Evolutionary conservation across 768 basidiomycete genomes (phyloP).

Genomic region (Phallus indusiatus): DNA sequence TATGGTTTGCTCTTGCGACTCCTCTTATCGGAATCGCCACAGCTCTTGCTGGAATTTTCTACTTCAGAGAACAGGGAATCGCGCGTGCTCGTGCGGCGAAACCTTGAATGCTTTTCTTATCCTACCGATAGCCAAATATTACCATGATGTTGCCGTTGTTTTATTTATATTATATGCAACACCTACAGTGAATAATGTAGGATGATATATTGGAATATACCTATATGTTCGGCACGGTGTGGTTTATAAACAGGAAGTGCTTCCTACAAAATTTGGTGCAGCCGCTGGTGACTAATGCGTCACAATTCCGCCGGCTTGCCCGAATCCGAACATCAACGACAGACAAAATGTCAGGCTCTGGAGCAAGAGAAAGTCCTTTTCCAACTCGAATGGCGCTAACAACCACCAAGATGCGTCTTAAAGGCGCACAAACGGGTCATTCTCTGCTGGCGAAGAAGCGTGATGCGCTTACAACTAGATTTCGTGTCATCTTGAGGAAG

Average conservation of each 20-base stretch:
- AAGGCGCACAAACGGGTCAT: conserved; percentile 91
- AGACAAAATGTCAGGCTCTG: conserved; percentile 74
- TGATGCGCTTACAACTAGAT: conserved; percentile 91
- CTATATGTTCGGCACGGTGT: too few species aligned
- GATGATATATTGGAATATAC: too few species aligned
- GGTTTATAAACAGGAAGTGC: too few species aligned
- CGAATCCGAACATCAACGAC: not conserved
- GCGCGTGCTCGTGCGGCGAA: not conserved
- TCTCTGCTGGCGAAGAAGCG: conserved; percentile 95
- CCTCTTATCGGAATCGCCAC: conserved; percentile 1
- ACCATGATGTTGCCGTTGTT: too few species aligned
- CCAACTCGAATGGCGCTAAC: conserved; percentile 97
- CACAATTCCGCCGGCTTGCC: not conserved
- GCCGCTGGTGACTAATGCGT: not conserved
- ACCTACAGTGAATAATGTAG: too few species aligned
- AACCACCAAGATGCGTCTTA: conserved; percentile 81
- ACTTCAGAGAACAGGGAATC: conserved; percentile 3
- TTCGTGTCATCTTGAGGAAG: conserved; percentile 87
- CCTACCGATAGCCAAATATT: too few species aligned
- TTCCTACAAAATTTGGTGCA: too few species aligned
- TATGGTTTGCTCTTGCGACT: not conserved
- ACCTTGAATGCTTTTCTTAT: too few species aligned
- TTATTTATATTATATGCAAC: too few species aligned
- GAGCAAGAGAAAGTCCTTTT: conserved; percentile 86
- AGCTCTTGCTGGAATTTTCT: not conserved